These are phyloP conservation scores for Umbelopsis sp. DNA, from an alignment of 192 early-diverging fungal genomes.

Conservation along the genomic window DNA sequence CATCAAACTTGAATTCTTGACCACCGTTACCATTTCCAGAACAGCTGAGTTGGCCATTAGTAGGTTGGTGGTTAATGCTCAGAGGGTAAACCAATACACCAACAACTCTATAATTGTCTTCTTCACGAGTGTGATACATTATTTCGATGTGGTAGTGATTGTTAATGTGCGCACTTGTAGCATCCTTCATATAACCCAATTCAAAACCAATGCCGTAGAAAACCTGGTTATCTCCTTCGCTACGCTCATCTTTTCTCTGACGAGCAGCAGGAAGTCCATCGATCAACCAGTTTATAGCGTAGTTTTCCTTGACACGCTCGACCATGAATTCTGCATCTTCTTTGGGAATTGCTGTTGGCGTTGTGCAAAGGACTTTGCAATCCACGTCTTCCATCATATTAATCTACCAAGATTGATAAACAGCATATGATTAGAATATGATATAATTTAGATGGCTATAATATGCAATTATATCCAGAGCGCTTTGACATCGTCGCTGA, in stretches of 20 bases:
- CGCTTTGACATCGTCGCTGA: too few species aligned
- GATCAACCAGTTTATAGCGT: conserved; percentile 83
- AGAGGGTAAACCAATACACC: conserved; percentile 79
- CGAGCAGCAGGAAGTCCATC: conserved; percentile 90
- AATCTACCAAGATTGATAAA: conserved; percentile 48
- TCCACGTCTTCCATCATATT: conserved; percentile 58
- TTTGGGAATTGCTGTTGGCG: conserved; percentile 49
- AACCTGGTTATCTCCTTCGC: conserved; percentile 35
- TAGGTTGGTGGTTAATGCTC: conserved; percentile 53
- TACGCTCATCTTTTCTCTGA: conserved; percentile 55
- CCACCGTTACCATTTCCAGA: conserved; percentile 39
- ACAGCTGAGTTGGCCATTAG: conserved; percentile 35
- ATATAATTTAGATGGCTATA: background rate
- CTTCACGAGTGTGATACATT: conserved; percentile 75
- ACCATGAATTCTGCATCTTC: conserved; percentile 89
- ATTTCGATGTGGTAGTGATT: conserved; percentile 92
- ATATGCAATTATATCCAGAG: background rate
- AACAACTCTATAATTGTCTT: conserved; percentile 61
- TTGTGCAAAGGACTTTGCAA: conserved; percentile 71
- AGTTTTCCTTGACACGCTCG: conserved; percentile 76
- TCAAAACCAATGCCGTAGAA: conserved; percentile 84
- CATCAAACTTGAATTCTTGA: conserved; percentile 47
- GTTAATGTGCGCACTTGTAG: conserved; percentile 56
- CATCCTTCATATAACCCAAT: conserved; percentile 59
- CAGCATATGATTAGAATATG: background rate